Conservation (phyloP, 257 asterid species). For the Galeopsis tetrahit region DNA sequence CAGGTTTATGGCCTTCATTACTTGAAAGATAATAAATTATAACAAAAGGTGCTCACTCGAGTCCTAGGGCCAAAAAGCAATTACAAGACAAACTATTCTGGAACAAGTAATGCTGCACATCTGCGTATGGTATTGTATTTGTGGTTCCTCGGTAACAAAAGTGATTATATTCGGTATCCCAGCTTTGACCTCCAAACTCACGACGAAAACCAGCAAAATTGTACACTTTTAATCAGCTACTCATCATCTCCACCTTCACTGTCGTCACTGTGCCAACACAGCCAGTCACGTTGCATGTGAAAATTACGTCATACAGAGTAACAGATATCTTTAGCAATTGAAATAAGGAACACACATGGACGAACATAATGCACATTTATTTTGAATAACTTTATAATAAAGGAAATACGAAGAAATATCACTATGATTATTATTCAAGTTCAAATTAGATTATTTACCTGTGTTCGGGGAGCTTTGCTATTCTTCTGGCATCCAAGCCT, state of each 20-base stretch:
- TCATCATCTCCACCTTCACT: slow-evolving; percentile 64
- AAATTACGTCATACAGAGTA: not conserved
- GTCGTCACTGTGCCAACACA: slow-evolving; percentile 68
- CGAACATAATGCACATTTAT: not conserved
- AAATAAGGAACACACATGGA: not conserved
- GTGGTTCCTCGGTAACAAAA: slow-evolving; percentile 24
- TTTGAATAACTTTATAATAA: not conserved
- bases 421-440: not conserved
- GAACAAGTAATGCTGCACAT: slow-evolving; percentile 26
- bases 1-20: slow-evolving; percentile 1
- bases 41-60: slow-evolving; percentile 47
- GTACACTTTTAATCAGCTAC: slow-evolving; percentile 34
- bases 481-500: slow-evolving; percentile 97
- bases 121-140: not conserved
- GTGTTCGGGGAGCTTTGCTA: slow-evolving; percentile 91
- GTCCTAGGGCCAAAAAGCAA: slow-evolving; percentile 42
- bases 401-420: not conserved
- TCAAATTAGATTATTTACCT: slow-evolving; percentile 51
- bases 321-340: not conserved
- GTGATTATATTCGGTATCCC: not conserved
- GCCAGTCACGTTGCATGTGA: slow-evolving; percentile 5
- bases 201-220: not conserved
- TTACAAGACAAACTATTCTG: slow-evolving; percentile 20
- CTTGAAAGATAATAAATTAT: slow-evolving; percentile 16
- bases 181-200: not conserved